A percentile compares a stretch with the other conserved stretches of the same genome.
These are phyloP conservation scores for Acrocalymma vagum DNA, from an alignment of 2,329 filamentous ascomycete species.

Conservation along the genomic window DNA sequence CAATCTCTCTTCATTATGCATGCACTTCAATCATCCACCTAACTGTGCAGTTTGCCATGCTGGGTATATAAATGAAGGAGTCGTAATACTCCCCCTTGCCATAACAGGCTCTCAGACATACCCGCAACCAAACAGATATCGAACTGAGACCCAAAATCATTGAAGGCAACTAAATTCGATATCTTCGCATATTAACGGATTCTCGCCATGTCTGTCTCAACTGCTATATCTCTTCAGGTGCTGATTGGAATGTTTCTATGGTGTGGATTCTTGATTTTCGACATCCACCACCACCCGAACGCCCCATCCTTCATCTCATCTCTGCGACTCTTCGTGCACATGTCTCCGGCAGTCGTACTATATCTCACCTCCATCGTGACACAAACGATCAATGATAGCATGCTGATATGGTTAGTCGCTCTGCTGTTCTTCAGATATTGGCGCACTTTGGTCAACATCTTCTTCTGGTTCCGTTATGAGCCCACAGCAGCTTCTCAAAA, in stretches of 20 bases:
- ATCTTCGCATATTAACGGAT: too few relatives aligned
- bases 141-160: too few relatives aligned
- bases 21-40: too few relatives aligned
- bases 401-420: conserved; percentile 18
- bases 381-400: conserved; percentile 2
- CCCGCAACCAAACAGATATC: too few relatives aligned
- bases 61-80: too few relatives aligned
- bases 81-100: too few relatives aligned
- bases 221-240: too few relatives aligned
- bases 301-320: conserved; percentile 1
- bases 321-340: conserved; percentile 18
- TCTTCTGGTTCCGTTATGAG: conserved; percentile 26
- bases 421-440: conserved; percentile 29
- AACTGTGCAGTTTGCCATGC: too few relatives aligned
- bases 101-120: too few relatives aligned
- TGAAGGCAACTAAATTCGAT: too few relatives aligned
- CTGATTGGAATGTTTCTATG: conserved; percentile 10
- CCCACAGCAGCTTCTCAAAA: neutral
- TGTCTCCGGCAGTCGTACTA: conserved; percentile 13
- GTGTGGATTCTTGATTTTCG: conserved; percentile 15
- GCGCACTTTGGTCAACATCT: conserved; percentile 21
- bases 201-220: too few relatives aligned
- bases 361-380: conserved; percentile 8
- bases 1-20: too few relatives aligned
- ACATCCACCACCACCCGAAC: conserved; percentile 5